Evolutionary conservation across 2,329 filamentous ascomycete genomes (phyloP).

Genomic region (Alternaria sp.): DNA sequence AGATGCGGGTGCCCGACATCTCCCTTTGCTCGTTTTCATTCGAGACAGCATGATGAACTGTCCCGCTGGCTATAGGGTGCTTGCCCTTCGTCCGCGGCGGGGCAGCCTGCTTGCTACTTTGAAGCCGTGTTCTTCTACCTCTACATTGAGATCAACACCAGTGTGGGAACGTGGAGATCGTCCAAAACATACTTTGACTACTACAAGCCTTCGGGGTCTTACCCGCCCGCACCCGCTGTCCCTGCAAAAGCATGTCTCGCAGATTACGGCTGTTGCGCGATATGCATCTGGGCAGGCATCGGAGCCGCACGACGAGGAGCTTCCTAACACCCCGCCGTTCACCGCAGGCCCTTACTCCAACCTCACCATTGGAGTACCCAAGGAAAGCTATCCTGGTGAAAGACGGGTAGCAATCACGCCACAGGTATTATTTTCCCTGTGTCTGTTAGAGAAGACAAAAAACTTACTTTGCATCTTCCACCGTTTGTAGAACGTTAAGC

Average conservation of each 20-base stretch:
- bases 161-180: constrained; percentile 32
- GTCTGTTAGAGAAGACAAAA: not conserved
- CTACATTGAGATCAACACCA: constrained; percentile 31
- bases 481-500: constrained; percentile 67
- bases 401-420: constrained; percentile 85
- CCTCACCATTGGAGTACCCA: constrained; percentile 79
- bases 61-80: constrained; percentile 37
- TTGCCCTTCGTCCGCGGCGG: constrained; percentile 37
- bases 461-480: not conserved
- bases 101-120: constrained; percentile 29
- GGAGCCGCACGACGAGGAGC: constrained; percentile 49
- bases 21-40: constrained; percentile 32
- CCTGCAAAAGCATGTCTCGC: constrained; percentile 44
- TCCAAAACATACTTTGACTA: constrained; percentile 21
- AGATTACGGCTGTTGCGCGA: constrained; percentile 37
- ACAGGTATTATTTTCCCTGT: constrained; percentile 50
- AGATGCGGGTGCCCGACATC: constrained; percentile 46
- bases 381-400: constrained; percentile 80
- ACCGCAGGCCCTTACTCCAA: constrained; percentile 68
- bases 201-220: constrained; percentile 35
- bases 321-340: constrained; percentile 47
- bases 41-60: constrained; percentile 47
- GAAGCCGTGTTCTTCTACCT: constrained; percentile 30
- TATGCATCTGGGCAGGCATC: constrained; percentile 44
- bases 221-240: constrained; percentile 39